Evolutionary conservation across 1,284 basidiomycete species (phyloP).

Genomic region (Ustilago xerochloae): DNA sequence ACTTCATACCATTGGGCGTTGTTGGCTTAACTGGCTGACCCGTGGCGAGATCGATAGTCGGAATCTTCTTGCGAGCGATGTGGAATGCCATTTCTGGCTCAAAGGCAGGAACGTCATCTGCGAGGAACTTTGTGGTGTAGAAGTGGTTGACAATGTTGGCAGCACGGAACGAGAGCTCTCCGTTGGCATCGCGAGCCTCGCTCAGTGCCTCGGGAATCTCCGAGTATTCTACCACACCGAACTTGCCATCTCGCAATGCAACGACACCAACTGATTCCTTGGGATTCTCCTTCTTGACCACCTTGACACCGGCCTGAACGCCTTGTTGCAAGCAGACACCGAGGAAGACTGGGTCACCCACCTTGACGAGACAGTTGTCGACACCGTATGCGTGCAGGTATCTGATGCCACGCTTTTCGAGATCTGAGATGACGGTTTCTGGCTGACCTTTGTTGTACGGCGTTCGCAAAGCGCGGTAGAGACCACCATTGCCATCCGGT

Average conservation of each 20-base stretch:
- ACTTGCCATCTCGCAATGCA: slow-evolving; percentile 82
- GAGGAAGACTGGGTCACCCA: slow-evolving; percentile 96
- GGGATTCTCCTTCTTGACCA: slow-evolving; percentile 88
- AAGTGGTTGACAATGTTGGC: slow-evolving; percentile 99
- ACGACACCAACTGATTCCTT: slow-evolving; percentile 95
- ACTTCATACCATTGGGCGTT: slow-evolving; percentile 98
- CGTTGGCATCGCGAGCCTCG: slow-evolving; percentile 78
- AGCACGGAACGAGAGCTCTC: slow-evolving; percentile 82
- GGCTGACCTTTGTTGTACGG: slow-evolving; percentile 72
- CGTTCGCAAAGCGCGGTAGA: slow-evolving; percentile 89
- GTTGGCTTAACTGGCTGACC: slow-evolving; percentile 77
- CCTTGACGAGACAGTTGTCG: slow-evolving; percentile 97
- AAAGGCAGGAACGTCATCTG: slow-evolving; percentile 78
- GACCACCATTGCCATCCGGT: slow-evolving; percentile 96
- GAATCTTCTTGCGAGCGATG: slow-evolving; percentile 97
- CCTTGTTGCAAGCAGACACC: slow-evolving; percentile 88
- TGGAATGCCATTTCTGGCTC: slow-evolving; percentile 93
- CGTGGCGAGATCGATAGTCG: slow-evolving; percentile 74
- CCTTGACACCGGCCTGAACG: slow-evolving; percentile 92
- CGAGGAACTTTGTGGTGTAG: slow-evolving; percentile 89
- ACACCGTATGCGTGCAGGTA: slow-evolving; percentile 97
- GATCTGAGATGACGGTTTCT: slow-evolving; percentile 84
- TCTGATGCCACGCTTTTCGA: slow-evolving; percentile 79
- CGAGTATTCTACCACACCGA: slow-evolving; percentile 95
- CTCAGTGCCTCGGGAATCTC: slow-evolving; percentile 91